Conservation (phyloP, 257 asterid species). For the Solanum sitiens region DNA sequence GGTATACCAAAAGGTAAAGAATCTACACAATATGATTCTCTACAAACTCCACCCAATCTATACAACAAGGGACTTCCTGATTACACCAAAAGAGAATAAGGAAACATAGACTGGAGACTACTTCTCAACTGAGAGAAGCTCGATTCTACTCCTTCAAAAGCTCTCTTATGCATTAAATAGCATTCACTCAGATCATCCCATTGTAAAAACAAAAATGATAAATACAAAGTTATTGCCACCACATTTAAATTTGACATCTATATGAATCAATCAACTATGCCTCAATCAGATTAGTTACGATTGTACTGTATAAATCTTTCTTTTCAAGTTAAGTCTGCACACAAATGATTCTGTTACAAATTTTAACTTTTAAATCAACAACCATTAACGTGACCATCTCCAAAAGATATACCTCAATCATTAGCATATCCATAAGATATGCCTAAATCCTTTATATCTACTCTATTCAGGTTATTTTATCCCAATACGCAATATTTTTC, state of each 20-base stretch:
- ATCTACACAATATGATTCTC: neutral
- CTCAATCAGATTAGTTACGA: neutral
- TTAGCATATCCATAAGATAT: neutral
- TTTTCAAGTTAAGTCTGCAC: neutral
- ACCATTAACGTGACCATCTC: neutral
- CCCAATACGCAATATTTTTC: neutral
- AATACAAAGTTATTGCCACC: neutral
- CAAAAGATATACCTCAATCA: neutral
- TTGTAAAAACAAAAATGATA: neutral
- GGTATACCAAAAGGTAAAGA: neutral
- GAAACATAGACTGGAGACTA: neutral
- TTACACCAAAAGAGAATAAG: neutral
- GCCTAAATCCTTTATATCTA: neutral
- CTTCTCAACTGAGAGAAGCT: neutral
- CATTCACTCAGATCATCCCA: neutral
- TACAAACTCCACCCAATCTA: neutral
- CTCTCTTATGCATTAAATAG: neutral
- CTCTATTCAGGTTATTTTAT: neutral
- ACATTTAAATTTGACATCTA: neutral
- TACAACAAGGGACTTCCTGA: neutral
- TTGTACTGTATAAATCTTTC: neutral
- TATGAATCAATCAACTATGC: neutral
- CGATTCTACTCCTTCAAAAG: neutral
- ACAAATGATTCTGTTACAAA: neutral
- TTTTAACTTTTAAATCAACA: neutral